phyloP scores from a whole-genome alignment of 768 basidiomycete species.

The Trametopsis cervina region DNA sequence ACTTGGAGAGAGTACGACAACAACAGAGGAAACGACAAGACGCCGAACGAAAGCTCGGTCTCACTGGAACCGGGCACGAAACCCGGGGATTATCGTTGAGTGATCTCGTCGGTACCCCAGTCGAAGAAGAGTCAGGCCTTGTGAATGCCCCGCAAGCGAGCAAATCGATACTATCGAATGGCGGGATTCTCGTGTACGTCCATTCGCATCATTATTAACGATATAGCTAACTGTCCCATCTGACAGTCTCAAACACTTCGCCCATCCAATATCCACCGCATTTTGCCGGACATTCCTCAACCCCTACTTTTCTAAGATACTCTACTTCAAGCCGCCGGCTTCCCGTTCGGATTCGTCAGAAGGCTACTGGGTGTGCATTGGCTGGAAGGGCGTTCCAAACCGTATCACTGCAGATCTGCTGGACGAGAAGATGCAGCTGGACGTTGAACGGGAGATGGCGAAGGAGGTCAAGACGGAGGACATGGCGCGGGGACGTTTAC shows the following conservation, averaged over 20 bases:
- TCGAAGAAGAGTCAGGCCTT: neutral
- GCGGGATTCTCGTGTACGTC: slow-evolving; percentile 54
- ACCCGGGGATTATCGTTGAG: too few species aligned
- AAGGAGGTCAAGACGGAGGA: neutral
- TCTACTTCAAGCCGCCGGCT: slow-evolving; percentile 72
- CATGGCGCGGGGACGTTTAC: too few species aligned
- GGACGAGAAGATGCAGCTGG: neutral
- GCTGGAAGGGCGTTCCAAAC: slow-evolving; percentile 37
- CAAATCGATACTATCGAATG: slow-evolving; percentile 15
- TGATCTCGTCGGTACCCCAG: too few species aligned
- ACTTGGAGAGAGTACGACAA: neutral
- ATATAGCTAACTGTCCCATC: slow-evolving; percentile 2
- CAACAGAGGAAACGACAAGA: neutral
- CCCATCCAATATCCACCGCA: slow-evolving; percentile 59
- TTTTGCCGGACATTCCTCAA: slow-evolving; percentile 57
- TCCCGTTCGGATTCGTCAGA: slow-evolving; percentile 76
- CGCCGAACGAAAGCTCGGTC: neutral
- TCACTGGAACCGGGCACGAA: neutral
- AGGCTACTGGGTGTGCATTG: slow-evolving; percentile 81
- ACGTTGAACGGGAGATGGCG: neutral
- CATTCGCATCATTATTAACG: slow-evolving; percentile 8
- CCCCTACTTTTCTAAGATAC: slow-evolving; percentile 60
- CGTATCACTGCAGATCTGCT: neutral
- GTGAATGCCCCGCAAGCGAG: neutral
- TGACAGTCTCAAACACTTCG: slow-evolving; percentile 77